Base-by-base conservation (phyloP, 2,329 filamentous ascomycete species). In the Neofusicoccum laricinum region DNA sequence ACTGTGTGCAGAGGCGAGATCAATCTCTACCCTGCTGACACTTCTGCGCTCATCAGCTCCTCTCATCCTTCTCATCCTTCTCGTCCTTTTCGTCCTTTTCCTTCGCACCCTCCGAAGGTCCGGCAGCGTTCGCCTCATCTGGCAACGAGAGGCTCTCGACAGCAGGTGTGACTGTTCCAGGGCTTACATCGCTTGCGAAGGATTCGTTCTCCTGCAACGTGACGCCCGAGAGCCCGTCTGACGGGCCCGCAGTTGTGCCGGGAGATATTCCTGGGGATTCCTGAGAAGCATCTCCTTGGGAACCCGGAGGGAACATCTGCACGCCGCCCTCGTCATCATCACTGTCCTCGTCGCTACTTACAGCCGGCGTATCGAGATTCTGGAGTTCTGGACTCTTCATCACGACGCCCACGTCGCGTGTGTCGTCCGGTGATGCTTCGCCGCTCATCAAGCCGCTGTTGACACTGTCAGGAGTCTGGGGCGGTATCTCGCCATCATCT, bases 371-470 rank as follows among this genome's bases (percentile, higher is more conserved):
- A 32, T 78, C 76, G n/a, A 78, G 66, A 19, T 77, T 75, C 32
- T 72, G 72, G 7, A 77, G 67, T 34, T 77, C 71, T 0, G 77
- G 77, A 53, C 76, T 78, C 70, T 78, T 78, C 73, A 79, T 76
- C 43, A 79, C 68, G 3, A 73, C 69, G 0, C 72, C 74, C 2
- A 73, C 72, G 62, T 73, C 74, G 32, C 70, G 70, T 12, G 69
- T 57, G 41, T 75, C 72, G 36, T 76, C 72, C 4, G 69, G 41
- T 14, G 67, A 59, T 1, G 63, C 61, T 19, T 67, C 50, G 30
- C 69, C 69, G 19, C 69, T 70, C 41, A 59, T 59, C 38, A 61
- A 17, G 3, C 32, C 57, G 17, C 38, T 40, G 7, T n/a, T 49
- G 19, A 21, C 19, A 15, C 57, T 61, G 25, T 66, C 61, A 32